Evolutionary conservation across 2,329 filamentous ascomycete genomes (phyloP), one percentile per base, ranked within the genome.

Genomic region (Penicillium sp.): DNA sequence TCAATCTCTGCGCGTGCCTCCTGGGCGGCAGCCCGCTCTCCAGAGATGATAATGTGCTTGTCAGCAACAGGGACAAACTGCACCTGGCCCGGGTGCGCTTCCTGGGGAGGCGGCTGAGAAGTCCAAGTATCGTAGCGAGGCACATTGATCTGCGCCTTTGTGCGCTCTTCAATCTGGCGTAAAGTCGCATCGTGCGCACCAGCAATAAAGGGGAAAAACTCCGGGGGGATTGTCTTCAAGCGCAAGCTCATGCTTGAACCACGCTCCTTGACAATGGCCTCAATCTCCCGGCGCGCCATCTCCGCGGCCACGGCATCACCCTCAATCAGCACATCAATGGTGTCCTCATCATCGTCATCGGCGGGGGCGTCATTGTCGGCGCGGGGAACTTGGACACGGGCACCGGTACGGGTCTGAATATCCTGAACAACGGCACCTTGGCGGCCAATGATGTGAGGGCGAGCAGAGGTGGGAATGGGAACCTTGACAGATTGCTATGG

Each of bases 201-300:
- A 23, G 90, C 87, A 71, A 99, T 87, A 78, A 99, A 99, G 47
- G 93, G 93, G 74, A 94, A 99, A 73, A 94, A 95, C 70, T 96
- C 91, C 24, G 90, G 84, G 7, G 94, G 92, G 54, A 99, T 87
- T 45, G 86, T 85, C 72, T 87, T 90, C 60, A 99, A 75, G 64
- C 89, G 90, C 52, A 90, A 81, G 74, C 84, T 94, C 67, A 92
- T 83, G 62, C 87, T 93, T 50, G 90, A 87, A 48, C 89, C 86
- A 57, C 90, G 86, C 73, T 96, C 91, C 64, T 87, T 88, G 51
- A 90, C 90, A 69, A 97, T 96, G 65, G 87, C 87, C 65, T 90
- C 81, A 65, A 99, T 94, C 63, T 90, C 87, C 52, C 89, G 85
- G 56, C 85, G 85, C 51, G 94, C 94, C 72, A 90, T 85, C 59